Conservation (phyloP, 1,284 basidiomycete species). For the Agaricales sp. region DNA sequence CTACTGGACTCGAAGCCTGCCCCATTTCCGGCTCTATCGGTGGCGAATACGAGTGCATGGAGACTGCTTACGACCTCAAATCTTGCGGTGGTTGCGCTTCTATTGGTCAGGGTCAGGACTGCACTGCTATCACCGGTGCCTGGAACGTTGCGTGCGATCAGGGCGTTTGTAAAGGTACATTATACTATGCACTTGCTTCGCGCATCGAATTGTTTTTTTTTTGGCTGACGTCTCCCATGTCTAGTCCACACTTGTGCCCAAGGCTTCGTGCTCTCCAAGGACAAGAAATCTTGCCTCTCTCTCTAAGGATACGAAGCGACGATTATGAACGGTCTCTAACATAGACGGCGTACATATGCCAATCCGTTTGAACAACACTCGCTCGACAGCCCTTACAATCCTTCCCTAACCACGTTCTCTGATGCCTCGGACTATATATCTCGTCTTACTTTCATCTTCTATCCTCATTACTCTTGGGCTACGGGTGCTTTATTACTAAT, state of each 20-base stretch:
- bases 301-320: constrained; percentile 25
- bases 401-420: not conserved
- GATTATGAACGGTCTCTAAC: no score
- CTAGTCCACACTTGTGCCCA: constrained; percentile 50
- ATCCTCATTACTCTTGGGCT: not conserved
- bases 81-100: constrained; percentile 70
- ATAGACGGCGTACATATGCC: not conserved
- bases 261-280: constrained; percentile 38
- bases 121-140: constrained; percentile 51
- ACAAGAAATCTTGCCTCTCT: constrained; percentile 42
- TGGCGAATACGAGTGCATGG: constrained; percentile 54
- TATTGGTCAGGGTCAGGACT: constrained; percentile 57
- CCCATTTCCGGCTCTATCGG: constrained; percentile 33
- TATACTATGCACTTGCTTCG: constrained; percentile 6
- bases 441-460: not conserved
- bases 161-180: constrained; percentile 43
- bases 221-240: not conserved
- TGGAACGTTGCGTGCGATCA: constrained; percentile 60
- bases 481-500: not conserved
- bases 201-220: constrained; percentile 7
- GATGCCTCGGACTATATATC: no score
- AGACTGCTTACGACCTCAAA: constrained; percentile 41
- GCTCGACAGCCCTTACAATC: not conserved
- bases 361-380: not conserved
- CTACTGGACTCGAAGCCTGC: constrained; percentile 48